These are phyloP conservation scores for Aspergillus fijiensis DNA, from an alignment of 2,329 filamentous ascomycete genomes.

Conservation along the genomic window DNA sequence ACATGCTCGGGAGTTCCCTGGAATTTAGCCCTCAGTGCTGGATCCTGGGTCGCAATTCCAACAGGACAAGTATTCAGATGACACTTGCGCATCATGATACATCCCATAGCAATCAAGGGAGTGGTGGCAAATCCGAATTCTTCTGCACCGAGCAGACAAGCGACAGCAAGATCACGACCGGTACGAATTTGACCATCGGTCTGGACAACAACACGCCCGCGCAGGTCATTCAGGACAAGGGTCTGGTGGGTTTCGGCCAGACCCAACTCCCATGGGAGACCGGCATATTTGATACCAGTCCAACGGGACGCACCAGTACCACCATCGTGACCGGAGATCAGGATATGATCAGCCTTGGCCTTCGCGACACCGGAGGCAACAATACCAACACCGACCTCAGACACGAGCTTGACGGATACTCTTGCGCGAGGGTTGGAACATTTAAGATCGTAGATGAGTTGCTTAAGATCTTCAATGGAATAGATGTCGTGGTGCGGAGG, in stretches of 20 bases:
- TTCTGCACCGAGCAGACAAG: slow-evolving; percentile 93
- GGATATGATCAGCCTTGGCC: slow-evolving; percentile 92
- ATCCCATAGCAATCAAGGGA: slow-evolving; percentile 93
- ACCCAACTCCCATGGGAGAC: slow-evolving; percentile 94
- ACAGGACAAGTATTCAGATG: slow-evolving; percentile 77
- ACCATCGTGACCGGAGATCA: slow-evolving; percentile 96
- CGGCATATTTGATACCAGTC: slow-evolving; percentile 98
- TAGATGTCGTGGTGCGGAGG: slow-evolving; percentile 98
- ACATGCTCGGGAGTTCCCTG: slow-evolving; percentile 90
- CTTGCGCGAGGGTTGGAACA: slow-evolving; percentile 90
- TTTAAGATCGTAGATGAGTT: slow-evolving; percentile 96
- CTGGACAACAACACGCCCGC: slow-evolving; percentile 92
- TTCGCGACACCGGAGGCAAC: slow-evolving; percentile 97
- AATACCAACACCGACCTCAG: slow-evolving; percentile 95
- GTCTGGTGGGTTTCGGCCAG: slow-evolving; percentile 97
- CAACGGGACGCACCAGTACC: slow-evolving; percentile 94
- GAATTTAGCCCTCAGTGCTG: slow-evolving; percentile 92
- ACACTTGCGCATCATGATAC: slow-evolving; percentile 73
- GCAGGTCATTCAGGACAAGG: slow-evolving; percentile 88
- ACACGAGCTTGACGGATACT: slow-evolving; percentile 95
- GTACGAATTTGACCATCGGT: slow-evolving; percentile 93
- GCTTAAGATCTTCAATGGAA: slow-evolving; percentile 96
- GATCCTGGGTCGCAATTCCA: slow-evolving; percentile 92
- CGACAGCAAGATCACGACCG: slow-evolving; percentile 89
- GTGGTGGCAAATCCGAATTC: slow-evolving; percentile 97